Percentiles rank a stretch among this genome's conserved stretches.
These are phyloP conservation scores for Bigelowiella natans DNA, from an alignment of 78 protist species.

Conservation along the genomic window DNA sequence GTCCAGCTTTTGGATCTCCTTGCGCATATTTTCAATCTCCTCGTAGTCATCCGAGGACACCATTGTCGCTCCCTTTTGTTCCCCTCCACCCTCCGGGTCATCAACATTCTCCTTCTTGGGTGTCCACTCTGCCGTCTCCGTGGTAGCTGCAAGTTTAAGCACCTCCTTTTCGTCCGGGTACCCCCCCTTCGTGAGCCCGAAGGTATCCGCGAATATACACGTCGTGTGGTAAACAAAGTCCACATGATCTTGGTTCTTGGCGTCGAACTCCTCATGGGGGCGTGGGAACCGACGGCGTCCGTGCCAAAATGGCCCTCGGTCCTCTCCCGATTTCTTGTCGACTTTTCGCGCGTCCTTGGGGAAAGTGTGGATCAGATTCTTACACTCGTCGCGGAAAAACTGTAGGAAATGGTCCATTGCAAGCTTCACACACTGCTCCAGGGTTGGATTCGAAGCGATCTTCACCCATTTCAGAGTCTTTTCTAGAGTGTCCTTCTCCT, in stretches of 20 bases:
- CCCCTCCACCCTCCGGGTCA: neutral
- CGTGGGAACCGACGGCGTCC: conserved; percentile 25
- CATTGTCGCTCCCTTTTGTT: neutral
- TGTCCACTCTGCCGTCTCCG: neutral
- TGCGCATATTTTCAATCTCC: neutral
- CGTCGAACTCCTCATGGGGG: neutral
- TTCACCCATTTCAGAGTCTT: neutral
- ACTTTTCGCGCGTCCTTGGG: neutral
- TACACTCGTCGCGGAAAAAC: neutral
- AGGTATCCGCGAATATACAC: neutral
- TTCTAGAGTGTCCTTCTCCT: neutral
- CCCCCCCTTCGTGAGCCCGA: neutral
- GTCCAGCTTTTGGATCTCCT: neutral
- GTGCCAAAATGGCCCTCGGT: conserved; percentile 27
- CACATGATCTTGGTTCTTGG: neutral
- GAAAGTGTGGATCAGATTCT: neutral
- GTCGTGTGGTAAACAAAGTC: neutral
- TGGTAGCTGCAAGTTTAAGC: neutral
- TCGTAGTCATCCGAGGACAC: neutral
- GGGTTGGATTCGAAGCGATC: neutral
- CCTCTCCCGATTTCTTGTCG: neutral
- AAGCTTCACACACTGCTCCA: neutral
- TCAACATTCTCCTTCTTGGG: neutral
- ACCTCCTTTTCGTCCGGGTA: neutral
- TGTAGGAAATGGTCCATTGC: neutral